phyloP scores from a whole-genome alignment of 129 eudicot genomes.

The Arctium minus region DNA sequence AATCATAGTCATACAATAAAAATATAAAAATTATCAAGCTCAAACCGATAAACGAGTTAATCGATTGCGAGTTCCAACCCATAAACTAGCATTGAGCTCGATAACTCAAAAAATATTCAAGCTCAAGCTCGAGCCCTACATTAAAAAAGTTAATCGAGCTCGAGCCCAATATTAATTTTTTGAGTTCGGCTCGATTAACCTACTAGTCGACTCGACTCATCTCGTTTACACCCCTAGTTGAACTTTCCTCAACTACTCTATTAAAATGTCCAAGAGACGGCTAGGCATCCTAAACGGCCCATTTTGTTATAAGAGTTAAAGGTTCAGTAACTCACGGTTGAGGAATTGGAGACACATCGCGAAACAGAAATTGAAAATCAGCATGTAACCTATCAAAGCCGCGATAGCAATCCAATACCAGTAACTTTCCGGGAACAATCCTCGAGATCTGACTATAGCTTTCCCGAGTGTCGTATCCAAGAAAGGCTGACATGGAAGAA shows the following conservation, averaged over 20 bases:
- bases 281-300: not conserved
- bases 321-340: constrained; percentile 46
- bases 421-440: constrained; percentile 46
- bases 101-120: no score
- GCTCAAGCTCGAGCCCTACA: no score
- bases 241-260: not conserved
- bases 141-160: no score
- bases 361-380: constrained; percentile 47
- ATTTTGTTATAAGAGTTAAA: not conserved
- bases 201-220: no score
- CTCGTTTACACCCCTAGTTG: not conserved
- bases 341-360: constrained; percentile 47
- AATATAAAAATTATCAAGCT: no score
- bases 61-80: no score
- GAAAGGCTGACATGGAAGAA: constrained; percentile 4
- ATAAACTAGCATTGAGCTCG: no score
- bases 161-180: no score
- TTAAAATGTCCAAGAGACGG: no score
- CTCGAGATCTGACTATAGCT: constrained; percentile 23
- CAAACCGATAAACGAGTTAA: no score
- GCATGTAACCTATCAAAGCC: constrained; percentile 53
- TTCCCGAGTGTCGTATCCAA: constrained; percentile 24
- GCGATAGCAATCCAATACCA: constrained; percentile 82
- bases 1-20: no score
- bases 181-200: no score